These are phyloP conservation scores for Leishmania tarentolae DNA, from an alignment of 208 protist genomes.

Conservation along the genomic window DNA sequence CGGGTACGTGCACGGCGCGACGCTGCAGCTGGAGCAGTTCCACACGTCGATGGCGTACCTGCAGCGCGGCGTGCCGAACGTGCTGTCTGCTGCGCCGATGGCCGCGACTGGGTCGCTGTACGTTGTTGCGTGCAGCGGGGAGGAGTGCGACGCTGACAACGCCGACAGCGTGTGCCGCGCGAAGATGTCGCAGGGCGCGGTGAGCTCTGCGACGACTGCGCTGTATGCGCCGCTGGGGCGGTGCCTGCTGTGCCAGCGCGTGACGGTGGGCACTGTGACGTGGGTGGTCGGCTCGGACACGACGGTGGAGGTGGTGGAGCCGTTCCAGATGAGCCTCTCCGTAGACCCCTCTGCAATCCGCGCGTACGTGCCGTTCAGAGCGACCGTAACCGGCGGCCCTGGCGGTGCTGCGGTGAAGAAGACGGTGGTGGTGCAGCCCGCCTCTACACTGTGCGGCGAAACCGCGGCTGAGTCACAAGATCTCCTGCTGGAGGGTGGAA, in stretches of 20 bases:
- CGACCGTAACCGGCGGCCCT: conserved; percentile 42
- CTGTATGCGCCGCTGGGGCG: conserved; percentile 31
- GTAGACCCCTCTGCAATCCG: conserved; percentile 31
- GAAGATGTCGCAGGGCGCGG: conserved; percentile 6
- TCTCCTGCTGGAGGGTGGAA: conserved; percentile 23
- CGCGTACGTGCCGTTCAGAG: conserved; percentile 39
- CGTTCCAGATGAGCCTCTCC: conserved; percentile 34
- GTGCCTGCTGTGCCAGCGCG: conserved; percentile 62
- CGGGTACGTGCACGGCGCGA: conserved; percentile 35
- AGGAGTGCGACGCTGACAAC: conserved; percentile 17
- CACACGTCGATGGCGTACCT: conserved; percentile 40
- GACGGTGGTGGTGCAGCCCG: conserved; percentile 26
- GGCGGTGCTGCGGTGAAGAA: conserved; percentile 4
- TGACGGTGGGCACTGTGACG: neutral
- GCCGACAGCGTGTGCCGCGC: conserved; percentile 27
- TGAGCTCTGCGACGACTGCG: neutral
- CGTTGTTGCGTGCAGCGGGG: conserved; percentile 39
- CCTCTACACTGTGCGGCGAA: conserved; percentile 24
- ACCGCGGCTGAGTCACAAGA: conserved; percentile 28
- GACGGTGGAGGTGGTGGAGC: conserved; percentile 42
- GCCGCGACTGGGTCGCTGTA: conserved; percentile 27
- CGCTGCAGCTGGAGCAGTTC: conserved; percentile 33
- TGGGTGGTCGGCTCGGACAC: conserved; percentile 35
- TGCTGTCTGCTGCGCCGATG: conserved; percentile 34
- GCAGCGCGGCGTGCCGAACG: conserved; percentile 34